These are phyloP conservation scores for Pythium apleroticum DNA, from an alignment of 352 stramenopile species.

Conservation along the genomic window DNA sequence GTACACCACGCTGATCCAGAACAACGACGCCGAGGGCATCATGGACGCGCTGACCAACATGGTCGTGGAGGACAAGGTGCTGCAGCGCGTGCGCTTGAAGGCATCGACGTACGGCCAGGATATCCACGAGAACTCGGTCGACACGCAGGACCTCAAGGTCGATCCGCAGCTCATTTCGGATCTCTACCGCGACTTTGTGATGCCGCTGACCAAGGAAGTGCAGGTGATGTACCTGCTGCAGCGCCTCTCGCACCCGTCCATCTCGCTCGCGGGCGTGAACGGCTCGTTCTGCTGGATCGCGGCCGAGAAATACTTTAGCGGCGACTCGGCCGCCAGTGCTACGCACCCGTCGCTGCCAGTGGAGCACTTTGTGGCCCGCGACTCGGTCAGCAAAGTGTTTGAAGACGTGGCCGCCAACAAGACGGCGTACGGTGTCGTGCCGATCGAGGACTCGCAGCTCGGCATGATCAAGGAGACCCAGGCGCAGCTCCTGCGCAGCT, in stretches of 20 bases:
- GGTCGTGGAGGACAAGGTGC: constrained; percentile 90
- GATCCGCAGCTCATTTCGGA: constrained; percentile 95
- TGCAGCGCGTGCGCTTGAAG: constrained; percentile 95
- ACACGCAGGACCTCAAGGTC: constrained; percentile 88
- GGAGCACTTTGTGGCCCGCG: constrained; percentile 51
- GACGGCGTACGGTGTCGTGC: constrained; percentile 83
- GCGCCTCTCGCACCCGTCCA: constrained; percentile 73
- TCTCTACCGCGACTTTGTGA: constrained; percentile 98
- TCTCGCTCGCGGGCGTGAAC: constrained; percentile 64
- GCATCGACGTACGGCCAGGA: constrained; percentile 95
- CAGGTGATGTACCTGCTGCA: constrained; percentile 93
- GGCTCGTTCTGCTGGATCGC: constrained; percentile 81
- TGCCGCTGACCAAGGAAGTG: constrained; percentile 98
- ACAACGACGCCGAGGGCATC: constrained; percentile 94
- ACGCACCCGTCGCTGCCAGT: constrained; percentile 24
- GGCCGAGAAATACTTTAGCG: constrained; percentile 64
- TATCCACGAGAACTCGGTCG: constrained; percentile 51
- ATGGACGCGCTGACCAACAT: constrained; percentile 96
- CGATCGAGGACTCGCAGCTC: constrained; percentile 80
- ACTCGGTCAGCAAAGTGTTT: constrained; percentile 80
- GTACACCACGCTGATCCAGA: constrained; percentile 92
- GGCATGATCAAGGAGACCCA: constrained; percentile 90
- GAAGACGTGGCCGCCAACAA: constrained; percentile 75
- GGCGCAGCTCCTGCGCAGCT: constrained; percentile 59
- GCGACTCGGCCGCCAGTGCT: constrained; percentile 23